phyloP scores from a whole-genome alignment of 495 filamentous ascomycete species.

The Tuber borchii region DNA sequence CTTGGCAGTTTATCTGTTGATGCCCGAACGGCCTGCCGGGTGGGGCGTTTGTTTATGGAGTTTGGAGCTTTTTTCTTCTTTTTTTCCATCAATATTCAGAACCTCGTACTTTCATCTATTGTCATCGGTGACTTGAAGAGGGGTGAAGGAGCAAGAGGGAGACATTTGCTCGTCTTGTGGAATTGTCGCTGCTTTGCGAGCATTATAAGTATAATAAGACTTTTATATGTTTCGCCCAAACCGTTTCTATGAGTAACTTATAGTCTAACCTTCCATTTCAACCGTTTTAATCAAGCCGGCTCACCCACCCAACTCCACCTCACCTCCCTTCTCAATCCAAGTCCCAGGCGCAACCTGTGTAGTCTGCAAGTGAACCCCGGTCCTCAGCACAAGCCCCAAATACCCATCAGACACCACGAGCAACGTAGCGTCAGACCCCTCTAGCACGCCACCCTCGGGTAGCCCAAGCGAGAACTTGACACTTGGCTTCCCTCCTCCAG shows the following conservation, averaged over 20 bases:
- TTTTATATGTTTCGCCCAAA: background rate
- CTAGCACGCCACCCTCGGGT: conserved; percentile 25
- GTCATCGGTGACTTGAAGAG: background rate
- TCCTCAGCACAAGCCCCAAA: conserved; percentile 30
- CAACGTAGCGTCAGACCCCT: conserved; percentile 28
- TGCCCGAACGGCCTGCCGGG: background rate
- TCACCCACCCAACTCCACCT: background rate
- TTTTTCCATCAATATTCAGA: background rate
- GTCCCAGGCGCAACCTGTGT: conserved; percentile 30
- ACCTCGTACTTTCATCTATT: background rate
- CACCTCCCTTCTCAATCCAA: conserved; percentile 28
- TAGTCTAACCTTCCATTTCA: background rate
- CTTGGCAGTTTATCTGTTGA: background rate
- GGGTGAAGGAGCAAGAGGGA: background rate
- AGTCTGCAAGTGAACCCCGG: conserved; percentile 30
- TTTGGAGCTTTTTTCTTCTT: background rate
- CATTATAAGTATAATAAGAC: background rate
- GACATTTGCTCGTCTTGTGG: background rate
- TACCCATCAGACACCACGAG: conserved; percentile 36
- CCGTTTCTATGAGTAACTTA: background rate
- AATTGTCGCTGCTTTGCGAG: background rate
- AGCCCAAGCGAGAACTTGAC: conserved; percentile 34
- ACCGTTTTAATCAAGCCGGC: background rate
- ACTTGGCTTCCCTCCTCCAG: conserved; percentile 15
- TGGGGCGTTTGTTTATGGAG: background rate